phyloP scores from a whole-genome alignment of 495 filamentous ascomycete genomes.

The Tuber aestivum region DNA sequence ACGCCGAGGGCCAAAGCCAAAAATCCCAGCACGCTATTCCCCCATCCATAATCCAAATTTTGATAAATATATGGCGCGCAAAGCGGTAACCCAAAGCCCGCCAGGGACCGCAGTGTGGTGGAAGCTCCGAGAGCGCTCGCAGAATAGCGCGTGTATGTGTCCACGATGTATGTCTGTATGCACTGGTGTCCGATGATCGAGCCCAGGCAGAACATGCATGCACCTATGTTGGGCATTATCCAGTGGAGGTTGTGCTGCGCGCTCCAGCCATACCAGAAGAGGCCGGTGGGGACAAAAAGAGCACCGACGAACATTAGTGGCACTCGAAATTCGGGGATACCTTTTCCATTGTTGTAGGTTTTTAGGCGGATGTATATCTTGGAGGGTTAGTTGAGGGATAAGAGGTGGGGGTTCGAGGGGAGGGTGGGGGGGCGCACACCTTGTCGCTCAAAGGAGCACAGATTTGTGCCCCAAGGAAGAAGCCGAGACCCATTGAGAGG shows the following conservation, averaged over 20 bases:
- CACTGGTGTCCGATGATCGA: conserved; percentile 63
- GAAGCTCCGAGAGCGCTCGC: conserved; percentile 63
- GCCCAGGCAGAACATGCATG: conserved; percentile 54
- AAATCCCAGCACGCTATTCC: conserved; percentile 1
- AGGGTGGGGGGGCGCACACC: conserved; percentile 45
- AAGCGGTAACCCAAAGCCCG: conserved; percentile 71
- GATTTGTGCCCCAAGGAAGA: conserved; percentile 59
- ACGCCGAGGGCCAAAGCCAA: background rate
- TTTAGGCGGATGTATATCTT: conserved; percentile 59
- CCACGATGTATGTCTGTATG: conserved; percentile 44
- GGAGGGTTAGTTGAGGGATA: conserved; percentile 14
- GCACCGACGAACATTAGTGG: conserved; percentile 58
- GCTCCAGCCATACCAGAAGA: conserved; percentile 70
- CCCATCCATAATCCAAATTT: background rate
- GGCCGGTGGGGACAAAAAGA: conserved; percentile 56
- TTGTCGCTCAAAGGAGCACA: conserved; percentile 59
- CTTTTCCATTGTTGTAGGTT: conserved; percentile 52
- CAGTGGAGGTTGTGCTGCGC: conserved; percentile 59
- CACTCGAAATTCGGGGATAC: conserved; percentile 62
- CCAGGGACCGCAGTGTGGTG: conserved; percentile 57
- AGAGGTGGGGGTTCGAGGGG: conserved; percentile 58
- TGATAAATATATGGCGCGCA: conserved; percentile 62
- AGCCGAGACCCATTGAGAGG: conserved; percentile 63
- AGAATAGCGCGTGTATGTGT: conserved; percentile 65
- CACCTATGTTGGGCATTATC: conserved; percentile 69